phyloP scores from a whole-genome alignment of 768 basidiomycete genomes.

The Russula vinacea region DNA sequence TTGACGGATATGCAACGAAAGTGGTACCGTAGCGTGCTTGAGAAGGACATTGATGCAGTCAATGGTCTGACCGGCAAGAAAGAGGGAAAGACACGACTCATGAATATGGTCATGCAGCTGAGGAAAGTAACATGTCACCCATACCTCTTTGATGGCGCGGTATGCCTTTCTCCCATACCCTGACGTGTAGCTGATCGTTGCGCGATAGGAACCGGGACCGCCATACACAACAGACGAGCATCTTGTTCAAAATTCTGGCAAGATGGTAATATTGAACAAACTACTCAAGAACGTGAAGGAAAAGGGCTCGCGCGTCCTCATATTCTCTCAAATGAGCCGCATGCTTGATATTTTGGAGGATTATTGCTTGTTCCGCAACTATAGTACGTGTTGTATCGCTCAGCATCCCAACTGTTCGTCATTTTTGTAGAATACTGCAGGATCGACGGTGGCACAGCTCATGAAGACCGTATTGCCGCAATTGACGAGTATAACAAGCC shows the following conservation, averaged over 20 bases:
- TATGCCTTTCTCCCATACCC: slow-evolving; percentile 36
- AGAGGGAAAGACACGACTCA: slow-evolving; percentile 93
- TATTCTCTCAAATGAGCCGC: slow-evolving; percentile 99
- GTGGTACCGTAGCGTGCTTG: slow-evolving; percentile 94
- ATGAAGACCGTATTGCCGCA: slow-evolving; percentile 91
- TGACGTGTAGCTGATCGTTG: background rate
- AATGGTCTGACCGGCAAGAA: slow-evolving; percentile 96
- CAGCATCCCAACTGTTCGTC: slow-evolving; percentile 17
- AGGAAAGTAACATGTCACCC: slow-evolving; percentile 90
- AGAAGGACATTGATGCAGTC: slow-evolving; percentile 98
- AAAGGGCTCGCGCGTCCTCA: slow-evolving; percentile 92
- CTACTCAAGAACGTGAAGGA: slow-evolving; percentile 81
- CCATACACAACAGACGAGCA: slow-evolving; percentile 99
- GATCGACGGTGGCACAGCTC: slow-evolving; percentile 92
- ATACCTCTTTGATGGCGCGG: slow-evolving; percentile 91
- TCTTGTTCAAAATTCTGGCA: slow-evolving; percentile 88
- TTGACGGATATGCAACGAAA: slow-evolving; percentile 97
- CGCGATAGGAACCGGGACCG: slow-evolving; percentile 82
- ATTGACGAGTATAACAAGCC: slow-evolving; percentile 99
- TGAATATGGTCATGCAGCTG: slow-evolving; percentile 99
- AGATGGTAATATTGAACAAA: slow-evolving; percentile 98
- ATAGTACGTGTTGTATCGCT: slow-evolving; percentile 54
- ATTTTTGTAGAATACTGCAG: slow-evolving; percentile 78
- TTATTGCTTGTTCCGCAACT: slow-evolving; percentile 87
- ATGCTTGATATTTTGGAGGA: slow-evolving; percentile 97